A percentile compares a stretch with the other conserved stretches of the same genome.
phyloP scores from a whole-genome alignment of 257 asterid genomes.

The Solanum pennellii region DNA sequence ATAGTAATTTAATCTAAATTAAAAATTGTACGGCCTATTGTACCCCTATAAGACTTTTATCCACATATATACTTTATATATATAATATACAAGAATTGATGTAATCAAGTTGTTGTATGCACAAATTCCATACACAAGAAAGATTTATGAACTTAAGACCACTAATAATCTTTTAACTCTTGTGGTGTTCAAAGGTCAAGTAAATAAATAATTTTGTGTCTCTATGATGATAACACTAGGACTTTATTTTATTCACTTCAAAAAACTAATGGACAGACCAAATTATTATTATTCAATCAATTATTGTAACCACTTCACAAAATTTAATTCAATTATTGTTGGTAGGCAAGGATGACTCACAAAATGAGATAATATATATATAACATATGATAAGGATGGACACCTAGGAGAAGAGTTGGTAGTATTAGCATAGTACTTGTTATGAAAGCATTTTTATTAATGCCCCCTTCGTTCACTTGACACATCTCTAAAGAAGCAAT shows the following conservation, averaged over 20 bases:
- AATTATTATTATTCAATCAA: background rate
- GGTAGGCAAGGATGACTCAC: conserved; percentile 1
- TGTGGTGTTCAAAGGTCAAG: background rate
- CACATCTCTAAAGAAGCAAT: background rate
- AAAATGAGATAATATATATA: background rate
- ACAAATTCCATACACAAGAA: background rate
- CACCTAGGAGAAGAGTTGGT: background rate
- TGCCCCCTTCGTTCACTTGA: background rate
- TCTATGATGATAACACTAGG: background rate
- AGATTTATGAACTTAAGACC: background rate
- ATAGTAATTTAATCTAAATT: background rate
- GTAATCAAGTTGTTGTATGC: background rate
- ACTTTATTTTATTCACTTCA: background rate
- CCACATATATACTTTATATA: background rate
- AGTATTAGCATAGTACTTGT: background rate
- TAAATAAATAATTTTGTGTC: background rate
- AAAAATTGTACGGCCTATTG: background rate
- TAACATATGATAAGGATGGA: background rate
- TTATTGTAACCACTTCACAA: background rate
- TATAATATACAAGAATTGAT: background rate
- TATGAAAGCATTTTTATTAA: background rate
- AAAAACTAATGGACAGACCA: background rate
- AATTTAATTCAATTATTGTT: background rate
- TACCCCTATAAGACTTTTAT: background rate
- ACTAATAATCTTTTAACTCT: background rate